Conservation (phyloP, 139 green algal species). For the Nannochloris sp. region DNA sequence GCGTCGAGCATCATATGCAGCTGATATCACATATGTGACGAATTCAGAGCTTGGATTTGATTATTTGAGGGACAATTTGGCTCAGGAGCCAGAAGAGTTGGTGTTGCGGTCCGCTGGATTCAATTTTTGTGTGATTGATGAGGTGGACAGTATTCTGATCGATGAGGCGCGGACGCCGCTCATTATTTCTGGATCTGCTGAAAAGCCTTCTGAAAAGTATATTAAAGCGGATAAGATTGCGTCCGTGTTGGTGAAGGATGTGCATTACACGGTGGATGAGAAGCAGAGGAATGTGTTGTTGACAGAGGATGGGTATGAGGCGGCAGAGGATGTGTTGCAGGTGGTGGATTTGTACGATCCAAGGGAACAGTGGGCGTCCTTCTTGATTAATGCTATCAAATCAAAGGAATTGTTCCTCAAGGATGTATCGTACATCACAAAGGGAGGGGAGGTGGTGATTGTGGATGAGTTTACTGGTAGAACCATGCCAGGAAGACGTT, state of each 20-base stretch:
- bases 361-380: conserved; percentile 87
- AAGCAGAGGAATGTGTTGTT: conserved; percentile 96
- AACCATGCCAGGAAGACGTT: conserved; percentile 87
- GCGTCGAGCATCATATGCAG: conserved; percentile 65
- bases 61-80: conserved; percentile 96
- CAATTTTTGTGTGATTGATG: conserved; percentile 97
- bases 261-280: conserved; percentile 99
- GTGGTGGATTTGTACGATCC: conserved; percentile 94
- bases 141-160: conserved; percentile 97
- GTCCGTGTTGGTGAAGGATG: conserved; percentile 59
- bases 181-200: conserved; percentile 83
- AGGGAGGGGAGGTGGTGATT: conserved; percentile 85
- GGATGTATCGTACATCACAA: conserved; percentile 95
- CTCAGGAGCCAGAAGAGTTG: conserved; percentile 64
- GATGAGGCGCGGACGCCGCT: conserved; percentile 94
- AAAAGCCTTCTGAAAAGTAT: conserved; percentile 81
- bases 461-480: conserved; percentile 97
- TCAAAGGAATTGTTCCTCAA: conserved; percentile 91
- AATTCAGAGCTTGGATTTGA: conserved; percentile 98
- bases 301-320: conserved; percentile 97
- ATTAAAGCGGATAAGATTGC: conserved; percentile 81
- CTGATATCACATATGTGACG: conserved; percentile 96
- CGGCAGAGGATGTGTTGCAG: conserved; percentile 88
- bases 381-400: conserved; percentile 96
- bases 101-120: conserved; percentile 73